Percentiles rank a stretch among this genome's conserved stretches.
Evolutionary conservation across 768 basidiomycete species (phyloP).

Genomic region (Butyriboletus loyo): DNA sequence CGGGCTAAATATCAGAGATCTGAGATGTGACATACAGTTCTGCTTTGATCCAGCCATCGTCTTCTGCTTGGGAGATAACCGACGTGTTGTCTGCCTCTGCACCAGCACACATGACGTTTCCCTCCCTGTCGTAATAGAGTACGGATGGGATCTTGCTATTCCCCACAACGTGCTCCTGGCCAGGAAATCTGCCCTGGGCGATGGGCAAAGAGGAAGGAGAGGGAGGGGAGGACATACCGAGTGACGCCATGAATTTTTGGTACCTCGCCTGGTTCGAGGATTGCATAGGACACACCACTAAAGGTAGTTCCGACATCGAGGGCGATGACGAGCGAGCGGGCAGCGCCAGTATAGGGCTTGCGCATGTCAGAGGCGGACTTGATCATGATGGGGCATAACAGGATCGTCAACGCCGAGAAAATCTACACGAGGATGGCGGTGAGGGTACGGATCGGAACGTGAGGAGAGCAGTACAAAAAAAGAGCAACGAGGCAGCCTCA

Average conservation of each 20-base stretch:
- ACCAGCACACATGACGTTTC: constrained; percentile 67
- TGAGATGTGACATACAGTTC: constrained; percentile 56
- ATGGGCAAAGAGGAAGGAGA: constrained; percentile 4
- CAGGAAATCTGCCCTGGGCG: constrained; percentile 58
- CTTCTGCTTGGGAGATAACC: constrained; percentile 63
- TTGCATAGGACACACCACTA: constrained; percentile 80
- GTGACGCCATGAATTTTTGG: constrained; percentile 82
- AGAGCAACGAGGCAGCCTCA: constrained; percentile 9
- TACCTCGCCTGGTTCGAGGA: constrained; percentile 76
- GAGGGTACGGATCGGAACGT: neutral
- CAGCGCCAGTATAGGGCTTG: constrained; percentile 66
- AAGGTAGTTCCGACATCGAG: constrained; percentile 84
- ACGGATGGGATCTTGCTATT: constrained; percentile 81
- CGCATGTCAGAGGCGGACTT: constrained; percentile 60
- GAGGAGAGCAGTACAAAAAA: neutral
- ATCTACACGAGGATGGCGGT: neutral
- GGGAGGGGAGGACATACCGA: constrained; percentile 41
- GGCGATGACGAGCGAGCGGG: constrained; percentile 69
- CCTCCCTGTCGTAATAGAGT: constrained; percentile 68
- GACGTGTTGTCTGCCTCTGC: constrained; percentile 70
- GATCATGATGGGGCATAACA: constrained; percentile 31
- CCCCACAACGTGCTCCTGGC: constrained; percentile 82
- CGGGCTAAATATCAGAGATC: neutral
- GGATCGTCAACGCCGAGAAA: neutral
- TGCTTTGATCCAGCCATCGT: constrained; percentile 72